phyloP scores from a whole-genome alignment of 2,329 filamentous ascomycete species.

The Fonsecaea nubica region DNA sequence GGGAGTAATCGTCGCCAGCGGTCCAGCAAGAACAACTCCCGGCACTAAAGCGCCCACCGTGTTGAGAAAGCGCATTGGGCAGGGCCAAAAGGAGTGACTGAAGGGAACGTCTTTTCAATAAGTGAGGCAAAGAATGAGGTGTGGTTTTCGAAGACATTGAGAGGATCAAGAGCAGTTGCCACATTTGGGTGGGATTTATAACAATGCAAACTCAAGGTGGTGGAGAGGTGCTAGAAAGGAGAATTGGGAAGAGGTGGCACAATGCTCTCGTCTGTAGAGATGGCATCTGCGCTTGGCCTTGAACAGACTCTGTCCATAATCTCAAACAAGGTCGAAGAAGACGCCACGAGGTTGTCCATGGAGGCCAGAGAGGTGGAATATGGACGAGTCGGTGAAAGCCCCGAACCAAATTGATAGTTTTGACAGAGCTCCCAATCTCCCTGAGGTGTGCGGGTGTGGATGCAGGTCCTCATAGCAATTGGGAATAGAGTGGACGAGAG shows the following conservation, averaged over 20 bases:
- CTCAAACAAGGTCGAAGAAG: background rate
- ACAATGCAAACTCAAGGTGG: background rate
- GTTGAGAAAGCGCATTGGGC: slow-evolving; percentile 31
- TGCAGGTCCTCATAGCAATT: background rate
- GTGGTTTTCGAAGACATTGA: slow-evolving; percentile 24
- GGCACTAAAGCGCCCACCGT: slow-evolving; percentile 28
- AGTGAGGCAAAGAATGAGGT: background rate
- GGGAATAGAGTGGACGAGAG: background rate
- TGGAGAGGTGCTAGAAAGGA: slow-evolving; percentile 6
- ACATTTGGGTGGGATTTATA: slow-evolving; percentile 27
- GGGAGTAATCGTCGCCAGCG: slow-evolving; percentile 30
- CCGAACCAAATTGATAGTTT: slow-evolving; percentile 14
- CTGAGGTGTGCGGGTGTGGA: background rate
- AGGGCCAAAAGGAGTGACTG: slow-evolving; percentile 28
- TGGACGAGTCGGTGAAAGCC: background rate
- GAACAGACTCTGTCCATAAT: background rate
- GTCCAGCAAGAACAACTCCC: slow-evolving; percentile 28
- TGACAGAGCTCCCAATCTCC: slow-evolving; percentile 33
- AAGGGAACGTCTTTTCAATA: slow-evolving; percentile 30
- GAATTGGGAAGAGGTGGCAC: background rate
- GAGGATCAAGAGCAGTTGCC: slow-evolving; percentile 6
- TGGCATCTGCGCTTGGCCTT: slow-evolving; percentile 15
- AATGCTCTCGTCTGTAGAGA: slow-evolving; percentile 8
- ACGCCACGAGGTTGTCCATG: background rate
- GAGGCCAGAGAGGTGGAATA: background rate